Evolutionary conservation across 2,329 filamentous ascomycete species (phyloP), one percentile per base, ranked within the genome.

Genomic region (Ceratocystis huliohia): DNA sequence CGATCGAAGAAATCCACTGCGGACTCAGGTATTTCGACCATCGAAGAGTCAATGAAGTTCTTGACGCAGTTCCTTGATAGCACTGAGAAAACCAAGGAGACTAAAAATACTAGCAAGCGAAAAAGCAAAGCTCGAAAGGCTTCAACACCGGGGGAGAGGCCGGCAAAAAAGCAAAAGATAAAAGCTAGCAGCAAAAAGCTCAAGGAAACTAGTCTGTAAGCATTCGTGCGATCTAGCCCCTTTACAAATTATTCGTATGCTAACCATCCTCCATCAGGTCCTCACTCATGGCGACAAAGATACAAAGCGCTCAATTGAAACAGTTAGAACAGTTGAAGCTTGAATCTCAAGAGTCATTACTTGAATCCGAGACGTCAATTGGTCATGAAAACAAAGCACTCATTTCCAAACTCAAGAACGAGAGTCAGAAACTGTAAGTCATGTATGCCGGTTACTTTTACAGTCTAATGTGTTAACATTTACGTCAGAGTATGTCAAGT

Each of bases 381-480:
- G 63, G 37, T 6, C 25, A 63, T n/a, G 46, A 57, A 41, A 68
- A 66, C 59, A 59, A 37, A 6, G 61, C 44, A 7, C 45, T 68
- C 13, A 20, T 68, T 37, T 44, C 17, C 10, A 45, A 63, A 5
- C 59, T 68, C 5, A 46, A 68, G 25, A 44, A 48, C n/a, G 66
- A 68, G 20, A 66, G 64, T 22, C 25, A 30, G 15, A 66, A 56
- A 25, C 50, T 68, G 66, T 68, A 63, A 61, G 66, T 68, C n/a
- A 15, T 30, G 13, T 33, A 15, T 22, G 13, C 17, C 2, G 25
- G 22, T 22, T 44, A n/a, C 5, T 22, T 25, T 20, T 22, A 33
- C 5, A 28, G 62, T 30, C 17, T 30, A 3, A 8, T 37, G 17
- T 37, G 22, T 50, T 66, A 65, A 68, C 66, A 33, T 10, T 45